Evolutionary conservation across 1,139 yeast species (phyloP).

Genomic region (Candida sojae): DNA sequence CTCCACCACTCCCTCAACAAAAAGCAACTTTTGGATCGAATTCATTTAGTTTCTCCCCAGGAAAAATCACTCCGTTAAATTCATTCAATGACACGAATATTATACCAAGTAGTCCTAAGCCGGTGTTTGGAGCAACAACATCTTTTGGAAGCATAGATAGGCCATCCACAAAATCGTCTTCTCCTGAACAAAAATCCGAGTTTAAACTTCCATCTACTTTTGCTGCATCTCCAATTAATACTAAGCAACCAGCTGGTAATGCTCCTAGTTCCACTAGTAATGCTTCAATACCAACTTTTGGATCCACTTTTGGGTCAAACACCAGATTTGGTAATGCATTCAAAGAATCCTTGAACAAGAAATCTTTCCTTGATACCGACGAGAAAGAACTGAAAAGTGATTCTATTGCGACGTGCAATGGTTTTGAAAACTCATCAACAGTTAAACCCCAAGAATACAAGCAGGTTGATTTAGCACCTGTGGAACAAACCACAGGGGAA

Average conservation of each 20-base stretch:
- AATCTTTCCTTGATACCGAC: slow-evolving; percentile 53
- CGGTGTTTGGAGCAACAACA: slow-evolving; percentile 50
- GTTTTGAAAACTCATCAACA: slow-evolving; percentile 16
- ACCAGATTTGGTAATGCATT: slow-evolving; percentile 63
- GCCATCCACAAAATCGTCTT: slow-evolving; percentile 2
- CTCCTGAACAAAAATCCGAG: neutral
- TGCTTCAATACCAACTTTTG: slow-evolving; percentile 4
- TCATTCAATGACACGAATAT: slow-evolving; percentile 16
- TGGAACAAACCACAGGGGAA: slow-evolving; percentile 77
- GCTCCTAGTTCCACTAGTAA: neutral
- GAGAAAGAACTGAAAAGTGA: slow-evolving; percentile 13
- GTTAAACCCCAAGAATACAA: slow-evolving; percentile 39
- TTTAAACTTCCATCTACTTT: neutral
- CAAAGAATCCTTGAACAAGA: slow-evolving; percentile 47
- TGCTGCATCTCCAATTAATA: neutral
- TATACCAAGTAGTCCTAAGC: slow-evolving; percentile 18
- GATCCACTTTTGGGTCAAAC: slow-evolving; percentile 55
- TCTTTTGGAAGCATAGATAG: slow-evolving; percentile 50
- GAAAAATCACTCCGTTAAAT: slow-evolving; percentile 22
- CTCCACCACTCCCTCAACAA: slow-evolving; percentile 19
- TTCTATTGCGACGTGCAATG: slow-evolving; percentile 15
- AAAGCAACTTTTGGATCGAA: slow-evolving; percentile 35
- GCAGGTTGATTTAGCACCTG: slow-evolving; percentile 53
- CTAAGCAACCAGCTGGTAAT: neutral
- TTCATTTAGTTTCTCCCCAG: slow-evolving; percentile 24